Evolutionary conservation across 1,284 basidiomycete genomes (phyloP).

Genomic region (Athelia sp.): DNA sequence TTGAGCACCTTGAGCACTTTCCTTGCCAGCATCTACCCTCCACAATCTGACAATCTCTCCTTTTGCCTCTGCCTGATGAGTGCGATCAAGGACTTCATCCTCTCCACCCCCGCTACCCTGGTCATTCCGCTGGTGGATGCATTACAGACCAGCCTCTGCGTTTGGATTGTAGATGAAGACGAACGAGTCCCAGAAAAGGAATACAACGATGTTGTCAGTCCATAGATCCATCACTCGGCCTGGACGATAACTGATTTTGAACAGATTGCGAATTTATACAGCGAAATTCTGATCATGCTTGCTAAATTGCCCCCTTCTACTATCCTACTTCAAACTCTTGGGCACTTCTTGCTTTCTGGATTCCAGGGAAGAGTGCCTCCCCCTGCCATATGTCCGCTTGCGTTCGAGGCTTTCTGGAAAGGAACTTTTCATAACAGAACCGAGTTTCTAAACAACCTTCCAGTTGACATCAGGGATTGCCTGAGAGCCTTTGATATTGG

Average conservation of each 20-base stretch:
- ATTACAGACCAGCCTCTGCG: conserved; percentile 34
- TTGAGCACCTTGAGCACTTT: conserved; percentile 25
- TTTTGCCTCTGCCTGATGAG: conserved; percentile 31
- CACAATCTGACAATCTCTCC: conserved; percentile 18
- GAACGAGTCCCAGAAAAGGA: conserved; percentile 34
- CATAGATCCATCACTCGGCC: conserved; percentile 1
- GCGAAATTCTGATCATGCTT: conserved; percentile 32
- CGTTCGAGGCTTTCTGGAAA: conserved; percentile 49
- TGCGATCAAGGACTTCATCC: conserved; percentile 27
- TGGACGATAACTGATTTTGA: conserved; percentile 4
- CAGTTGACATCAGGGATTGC: conserved; percentile 31
- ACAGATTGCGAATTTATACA: conserved; percentile 44
- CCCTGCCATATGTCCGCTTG: conserved; percentile 40
- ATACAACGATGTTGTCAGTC: conserved; percentile 43
- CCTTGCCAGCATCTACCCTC: conserved; percentile 27
- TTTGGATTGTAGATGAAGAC: conserved; percentile 48
- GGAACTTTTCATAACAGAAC: conserved; percentile 36
- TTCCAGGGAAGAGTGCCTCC: conserved; percentile 42
- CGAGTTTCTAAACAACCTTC: conserved; percentile 28
- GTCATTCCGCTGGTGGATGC: conserved; percentile 27
- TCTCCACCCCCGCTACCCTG: conserved; percentile 15
- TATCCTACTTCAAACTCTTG: conserved; percentile 30
- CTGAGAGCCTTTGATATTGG: conserved; percentile 33
- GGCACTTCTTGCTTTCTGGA: conserved; percentile 39
- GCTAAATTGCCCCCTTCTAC: conserved; percentile 29